Percentiles rank a stretch among this genome's conserved stretches.
Conservation (phyloP, 768 basidiomycete species). For the Cystofilobasidium ferigula region DNA sequence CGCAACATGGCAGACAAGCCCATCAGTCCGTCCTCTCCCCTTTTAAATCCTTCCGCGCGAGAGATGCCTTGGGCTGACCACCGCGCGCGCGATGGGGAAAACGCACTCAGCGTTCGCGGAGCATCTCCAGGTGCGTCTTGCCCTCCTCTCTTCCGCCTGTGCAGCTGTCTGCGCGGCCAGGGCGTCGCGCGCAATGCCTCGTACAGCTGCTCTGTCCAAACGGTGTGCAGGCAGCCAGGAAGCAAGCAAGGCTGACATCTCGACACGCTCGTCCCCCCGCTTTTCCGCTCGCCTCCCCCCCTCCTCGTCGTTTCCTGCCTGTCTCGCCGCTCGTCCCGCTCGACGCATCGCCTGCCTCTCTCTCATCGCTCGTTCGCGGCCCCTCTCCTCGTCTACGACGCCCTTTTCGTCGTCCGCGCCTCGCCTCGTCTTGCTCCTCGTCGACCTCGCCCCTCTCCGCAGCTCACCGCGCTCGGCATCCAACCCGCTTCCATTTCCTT, state of each 20-base stretch:
- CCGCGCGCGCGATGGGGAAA: not conserved
- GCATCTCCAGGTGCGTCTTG: slow-evolving; percentile 39
- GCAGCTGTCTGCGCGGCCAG: too few species aligned
- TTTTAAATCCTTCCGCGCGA: not conserved
- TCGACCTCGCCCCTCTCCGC: slow-evolving; percentile 65
- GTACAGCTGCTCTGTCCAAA: too few species aligned
- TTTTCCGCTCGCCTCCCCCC: too few species aligned
- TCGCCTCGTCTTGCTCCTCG: slow-evolving; percentile 38
- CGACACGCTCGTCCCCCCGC: too few species aligned
- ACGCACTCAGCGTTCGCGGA: slow-evolving; percentile 35
- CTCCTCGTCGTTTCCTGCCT: too few species aligned
- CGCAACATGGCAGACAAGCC: slow-evolving; percentile 1
- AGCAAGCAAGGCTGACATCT: too few species aligned
- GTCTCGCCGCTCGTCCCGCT: too few species aligned
- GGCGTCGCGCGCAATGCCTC: too few species aligned
- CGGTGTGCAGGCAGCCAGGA: too few species aligned
- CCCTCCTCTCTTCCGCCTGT: not conserved
- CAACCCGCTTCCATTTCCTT: slow-evolving; percentile 96
- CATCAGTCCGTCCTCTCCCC: slow-evolving; percentile 1
- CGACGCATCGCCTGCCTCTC: too few species aligned
- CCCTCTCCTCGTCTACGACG: not conserved
- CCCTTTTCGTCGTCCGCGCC: not conserved
- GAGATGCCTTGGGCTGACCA: not conserved
- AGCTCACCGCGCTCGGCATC: slow-evolving; percentile 88
- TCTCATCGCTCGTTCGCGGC: too few species aligned